These are phyloP conservation scores for Saccharum spontaneum DNA, from an alignment of 176 grass and related monocot species.

Conservation along the genomic window DNA sequence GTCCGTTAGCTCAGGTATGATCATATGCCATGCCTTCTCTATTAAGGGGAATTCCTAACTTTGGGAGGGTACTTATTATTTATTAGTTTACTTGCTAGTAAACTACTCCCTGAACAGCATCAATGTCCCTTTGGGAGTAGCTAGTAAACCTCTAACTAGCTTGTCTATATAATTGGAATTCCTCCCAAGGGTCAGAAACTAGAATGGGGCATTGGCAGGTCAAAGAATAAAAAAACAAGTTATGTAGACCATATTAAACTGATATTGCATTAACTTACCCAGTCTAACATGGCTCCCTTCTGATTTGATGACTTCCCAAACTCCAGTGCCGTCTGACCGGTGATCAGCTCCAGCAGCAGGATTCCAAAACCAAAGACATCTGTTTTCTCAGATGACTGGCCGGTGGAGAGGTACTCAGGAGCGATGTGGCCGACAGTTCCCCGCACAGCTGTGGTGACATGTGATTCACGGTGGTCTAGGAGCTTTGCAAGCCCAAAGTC, in stretches of 20 bases:
- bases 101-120: no score
- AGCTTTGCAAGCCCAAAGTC: constrained; percentile 92
- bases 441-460: constrained; percentile 82
- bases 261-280: constrained; percentile 59
- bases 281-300: constrained; percentile 91
- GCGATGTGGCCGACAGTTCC: constrained; percentile 89
- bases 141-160: no score
- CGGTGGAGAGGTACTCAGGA: constrained; percentile 85
- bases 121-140: no score
- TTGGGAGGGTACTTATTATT: no score
- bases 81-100: no score
- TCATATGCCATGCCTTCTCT: background rate
- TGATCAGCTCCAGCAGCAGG: constrained; percentile 77
- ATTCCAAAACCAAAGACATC: constrained; percentile 89
- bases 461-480: constrained; percentile 74
- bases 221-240: background rate
- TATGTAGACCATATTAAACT: constrained; percentile 10
- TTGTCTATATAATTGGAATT: no score
- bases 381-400: constrained; percentile 90
- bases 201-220: no score
- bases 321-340: constrained; percentile 73
- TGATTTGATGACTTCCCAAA: constrained; percentile 83
- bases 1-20: constrained; percentile 1
- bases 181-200: no score
- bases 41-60: no score